phyloP scores from a whole-genome alignment of 139 green algal species.

The Picocystis salinarum region DNA sequence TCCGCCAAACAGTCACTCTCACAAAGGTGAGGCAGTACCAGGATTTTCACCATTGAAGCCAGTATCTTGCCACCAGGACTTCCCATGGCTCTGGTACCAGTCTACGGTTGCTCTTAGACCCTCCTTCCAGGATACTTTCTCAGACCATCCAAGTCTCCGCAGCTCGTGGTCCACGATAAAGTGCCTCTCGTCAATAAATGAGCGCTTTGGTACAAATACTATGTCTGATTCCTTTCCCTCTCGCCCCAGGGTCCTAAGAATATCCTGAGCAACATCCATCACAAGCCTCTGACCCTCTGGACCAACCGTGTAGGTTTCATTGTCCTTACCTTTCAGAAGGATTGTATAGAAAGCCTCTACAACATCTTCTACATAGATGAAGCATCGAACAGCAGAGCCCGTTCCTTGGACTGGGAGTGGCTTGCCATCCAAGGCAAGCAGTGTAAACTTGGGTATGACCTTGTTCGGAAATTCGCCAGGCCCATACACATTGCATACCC shows the following conservation, averaged over 20 bases:
- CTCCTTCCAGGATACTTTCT: not conserved
- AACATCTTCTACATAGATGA: conserved; percentile 77
- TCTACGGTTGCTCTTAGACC: not conserved
- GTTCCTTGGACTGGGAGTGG: conserved; percentile 47
- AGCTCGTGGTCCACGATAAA: conserved; percentile 3
- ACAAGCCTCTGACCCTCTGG: conserved; percentile 79
- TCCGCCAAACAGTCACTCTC: too few species aligned
- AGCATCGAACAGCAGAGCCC: conserved; percentile 23
- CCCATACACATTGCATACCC: conserved; percentile 98
- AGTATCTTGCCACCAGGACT: too few species aligned
- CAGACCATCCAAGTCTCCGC: not conserved
- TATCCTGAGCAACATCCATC: conserved; percentile 47
- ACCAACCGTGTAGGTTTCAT: conserved; percentile 93
- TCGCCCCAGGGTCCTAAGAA: too few species aligned
- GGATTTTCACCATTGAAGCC: too few species aligned
- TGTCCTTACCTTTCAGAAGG: conserved; percentile 47
- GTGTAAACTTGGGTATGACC: conserved; percentile 67
- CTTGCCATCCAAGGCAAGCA: conserved; percentile 39
- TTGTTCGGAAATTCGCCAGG: conserved; percentile 89
- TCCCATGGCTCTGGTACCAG: conserved; percentile 4
- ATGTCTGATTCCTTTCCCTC: conserved; percentile 24
- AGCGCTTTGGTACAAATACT: conserved; percentile 44
- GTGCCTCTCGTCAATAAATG: conserved; percentile 61
- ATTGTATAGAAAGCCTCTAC: conserved; percentile 71
- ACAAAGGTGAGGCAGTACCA: too few species aligned